These are phyloP conservation scores for Bertia moriformis DNA, from an alignment of 2,329 filamentous ascomycete species.

Conservation along the genomic window DNA sequence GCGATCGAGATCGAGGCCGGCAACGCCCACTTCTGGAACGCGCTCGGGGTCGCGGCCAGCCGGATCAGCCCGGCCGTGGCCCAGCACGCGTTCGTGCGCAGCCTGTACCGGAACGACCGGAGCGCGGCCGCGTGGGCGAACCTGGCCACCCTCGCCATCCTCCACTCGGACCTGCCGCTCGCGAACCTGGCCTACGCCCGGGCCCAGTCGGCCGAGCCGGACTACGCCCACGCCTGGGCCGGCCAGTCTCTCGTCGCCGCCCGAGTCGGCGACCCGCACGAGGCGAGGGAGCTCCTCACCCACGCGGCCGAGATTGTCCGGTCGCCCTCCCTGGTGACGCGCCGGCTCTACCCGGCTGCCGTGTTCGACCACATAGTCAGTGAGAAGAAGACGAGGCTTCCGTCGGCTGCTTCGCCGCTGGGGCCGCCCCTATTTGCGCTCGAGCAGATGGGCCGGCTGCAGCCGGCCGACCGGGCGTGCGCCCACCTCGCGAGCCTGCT, in stretches of 20 bases:
- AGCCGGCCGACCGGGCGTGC: conserved; percentile 56
- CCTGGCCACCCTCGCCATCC: conserved; percentile 68
- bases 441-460: conserved; percentile 61
- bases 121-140: conserved; percentile 83
- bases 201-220: conserved; percentile 85
- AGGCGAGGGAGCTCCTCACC: conserved; percentile 74
- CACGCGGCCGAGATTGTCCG: conserved; percentile 89
- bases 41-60: conserved; percentile 80
- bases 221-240: conserved; percentile 85
- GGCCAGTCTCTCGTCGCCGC: conserved; percentile 80
- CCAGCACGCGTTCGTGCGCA: conserved; percentile 85
- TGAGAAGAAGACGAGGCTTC: too few relatives aligned
- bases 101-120: conserved; percentile 80
- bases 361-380: conserved; percentile 67
- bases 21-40: conserved; percentile 95
- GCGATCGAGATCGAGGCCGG: conserved; percentile 90
- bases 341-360: conserved; percentile 66
- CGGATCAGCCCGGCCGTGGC: conserved; percentile 73
- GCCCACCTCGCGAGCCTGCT: conserved; percentile 69
- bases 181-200: conserved; percentile 81
- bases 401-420: conserved; percentile 40
- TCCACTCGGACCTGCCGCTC: conserved; percentile 72
- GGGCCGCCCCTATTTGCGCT: conserved; percentile 73
- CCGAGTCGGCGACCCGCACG: conserved; percentile 56
- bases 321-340: conserved; percentile 56